Evolutionary conservation across 2,329 filamentous ascomycete species (phyloP).

Genomic region (Blastomyces percursus): DNA sequence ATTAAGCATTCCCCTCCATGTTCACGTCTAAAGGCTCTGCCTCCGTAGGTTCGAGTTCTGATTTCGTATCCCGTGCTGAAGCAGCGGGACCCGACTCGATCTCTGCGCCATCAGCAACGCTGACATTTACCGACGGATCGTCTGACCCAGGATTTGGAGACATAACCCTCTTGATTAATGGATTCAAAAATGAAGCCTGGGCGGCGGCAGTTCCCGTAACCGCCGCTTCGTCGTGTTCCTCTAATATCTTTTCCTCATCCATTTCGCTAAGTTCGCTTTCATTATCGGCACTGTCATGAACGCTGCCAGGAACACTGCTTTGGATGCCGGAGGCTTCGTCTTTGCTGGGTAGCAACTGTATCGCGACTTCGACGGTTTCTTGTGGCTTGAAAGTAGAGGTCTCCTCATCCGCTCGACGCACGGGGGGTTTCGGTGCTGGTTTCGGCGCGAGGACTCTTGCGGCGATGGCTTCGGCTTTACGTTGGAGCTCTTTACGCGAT

Average conservation of each 20-base stretch:
- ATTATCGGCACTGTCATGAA: constrained; percentile 56
- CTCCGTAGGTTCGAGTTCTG: not conserved
- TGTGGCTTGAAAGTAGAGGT: not conserved
- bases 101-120: constrained; percentile 9
- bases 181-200: constrained; percentile 10
- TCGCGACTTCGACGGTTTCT: not conserved
- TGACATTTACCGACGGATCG: constrained; percentile 13
- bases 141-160: constrained; percentile 15
- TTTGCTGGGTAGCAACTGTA: constrained; percentile 25
- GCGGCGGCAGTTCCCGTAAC: not conserved
- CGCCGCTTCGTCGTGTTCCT: not conserved
- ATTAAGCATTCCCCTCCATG: constrained; percentile 1
- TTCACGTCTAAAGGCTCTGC: not conserved
- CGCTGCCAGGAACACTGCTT: constrained; percentile 48
- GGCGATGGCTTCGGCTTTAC: constrained; percentile 47
- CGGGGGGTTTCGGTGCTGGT: constrained; percentile 8
- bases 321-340: constrained; percentile 32
- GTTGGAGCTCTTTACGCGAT: constrained; percentile 48
- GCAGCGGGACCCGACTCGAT: constrained; percentile 8
- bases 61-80: constrained; percentile 11
- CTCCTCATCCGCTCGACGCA: constrained; percentile 8
- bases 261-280: constrained; percentile 61
- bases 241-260: constrained; percentile 35
- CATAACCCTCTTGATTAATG: constrained; percentile 6
- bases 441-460: constrained; percentile 22